Evolutionary conservation across 169 alveolate genomes (phyloP).

Genomic region (Amoebophrya sp.): DNA sequence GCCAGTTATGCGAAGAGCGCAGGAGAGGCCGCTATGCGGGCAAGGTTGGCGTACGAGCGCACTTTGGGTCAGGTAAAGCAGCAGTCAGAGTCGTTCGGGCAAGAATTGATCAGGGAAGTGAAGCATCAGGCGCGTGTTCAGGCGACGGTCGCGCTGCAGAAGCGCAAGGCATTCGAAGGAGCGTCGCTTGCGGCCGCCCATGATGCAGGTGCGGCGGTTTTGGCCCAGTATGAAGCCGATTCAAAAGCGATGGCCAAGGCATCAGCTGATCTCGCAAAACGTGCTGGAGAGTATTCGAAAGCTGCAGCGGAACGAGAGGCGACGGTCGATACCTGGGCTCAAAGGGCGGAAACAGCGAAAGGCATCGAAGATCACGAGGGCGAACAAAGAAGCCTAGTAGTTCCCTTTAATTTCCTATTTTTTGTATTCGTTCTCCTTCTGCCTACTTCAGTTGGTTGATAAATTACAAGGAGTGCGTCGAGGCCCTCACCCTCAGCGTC

Average conservation of each 20-base stretch:
- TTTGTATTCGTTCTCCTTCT: too few relatives aligned
- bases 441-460: too few relatives aligned
- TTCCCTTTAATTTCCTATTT: too few relatives aligned
- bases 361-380: neutral
- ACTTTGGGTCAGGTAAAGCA: neutral
- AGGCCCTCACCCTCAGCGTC: too few relatives aligned
- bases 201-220: neutral
- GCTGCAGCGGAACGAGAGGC: neutral
- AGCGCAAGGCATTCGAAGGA: neutral
- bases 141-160: neutral
- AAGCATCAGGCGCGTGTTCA: neutral
- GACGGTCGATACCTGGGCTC: neutral
- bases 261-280: neutral
- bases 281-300: neutral
- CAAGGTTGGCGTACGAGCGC: neutral
- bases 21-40: neutral
- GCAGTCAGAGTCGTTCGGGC: neutral
- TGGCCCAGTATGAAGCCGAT: neutral
- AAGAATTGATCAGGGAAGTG: neutral
- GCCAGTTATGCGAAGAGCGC: neutral
- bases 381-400: too few relatives aligned
- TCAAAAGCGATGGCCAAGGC: neutral
- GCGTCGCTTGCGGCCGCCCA: neutral
- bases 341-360: neutral
- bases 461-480: too few relatives aligned